Conservation (phyloP, 1,284 basidiomycete species). For the Xerocomus minutiporus region DNA sequence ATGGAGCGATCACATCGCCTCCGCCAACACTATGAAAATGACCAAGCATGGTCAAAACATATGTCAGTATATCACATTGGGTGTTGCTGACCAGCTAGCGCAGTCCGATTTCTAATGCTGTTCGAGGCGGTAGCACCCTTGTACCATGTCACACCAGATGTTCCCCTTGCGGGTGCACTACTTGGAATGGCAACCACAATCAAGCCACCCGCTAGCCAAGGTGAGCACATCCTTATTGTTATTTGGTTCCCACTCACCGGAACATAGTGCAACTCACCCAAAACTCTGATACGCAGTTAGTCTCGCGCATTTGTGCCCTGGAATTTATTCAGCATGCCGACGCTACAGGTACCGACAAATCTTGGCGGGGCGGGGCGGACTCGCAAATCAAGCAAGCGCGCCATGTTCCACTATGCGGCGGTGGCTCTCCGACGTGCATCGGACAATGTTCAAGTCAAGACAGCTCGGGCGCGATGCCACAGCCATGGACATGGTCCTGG, state of each 20-base stretch:
- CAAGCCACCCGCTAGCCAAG: slow-evolving; percentile 12
- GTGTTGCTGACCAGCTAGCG: background rate
- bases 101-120: slow-evolving; percentile 11
- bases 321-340: slow-evolving; percentile 11
- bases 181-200: slow-evolving; percentile 15
- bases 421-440: slow-evolving; percentile 28
- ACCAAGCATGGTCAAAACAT: background rate
- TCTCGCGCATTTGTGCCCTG: slow-evolving; percentile 1
- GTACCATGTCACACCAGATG: slow-evolving; percentile 8
- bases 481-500: slow-evolving; percentile 40
- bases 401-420: slow-evolving; percentile 10
- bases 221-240: slow-evolving; percentile 21
- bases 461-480: slow-evolving; percentile 26
- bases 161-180: background rate
- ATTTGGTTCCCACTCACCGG: slow-evolving; percentile 12
- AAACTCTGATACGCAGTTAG: slow-evolving; percentile 7
- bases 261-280: slow-evolving; percentile 1
- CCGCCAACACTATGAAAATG: background rate
- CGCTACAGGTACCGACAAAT: background rate
- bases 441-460: slow-evolving; percentile 25
- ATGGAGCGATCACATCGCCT: background rate
- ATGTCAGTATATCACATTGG: slow-evolving; percentile 1
- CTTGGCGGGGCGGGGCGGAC: background rate
- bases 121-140: slow-evolving; percentile 3
- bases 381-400: background rate